phyloP scores from a whole-genome alignment of 1,284 basidiomycete genomes.

The Cutaneotrichosporon sp. region DNA sequence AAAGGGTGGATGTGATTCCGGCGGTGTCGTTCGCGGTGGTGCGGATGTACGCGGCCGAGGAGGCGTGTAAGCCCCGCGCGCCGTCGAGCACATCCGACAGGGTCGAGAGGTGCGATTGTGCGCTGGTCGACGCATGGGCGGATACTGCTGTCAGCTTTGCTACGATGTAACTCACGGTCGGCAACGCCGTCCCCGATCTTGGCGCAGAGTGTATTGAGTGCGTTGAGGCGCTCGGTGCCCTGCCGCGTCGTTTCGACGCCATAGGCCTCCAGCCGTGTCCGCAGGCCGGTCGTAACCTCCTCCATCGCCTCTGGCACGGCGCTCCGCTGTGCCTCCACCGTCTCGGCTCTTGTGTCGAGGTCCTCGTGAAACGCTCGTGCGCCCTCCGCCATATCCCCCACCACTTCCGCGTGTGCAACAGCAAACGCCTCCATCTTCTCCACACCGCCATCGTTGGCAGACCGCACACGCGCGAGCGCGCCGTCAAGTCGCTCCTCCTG shows the following conservation, averaged over 20 bases:
- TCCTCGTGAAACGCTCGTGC: neutral
- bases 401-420: neutral
- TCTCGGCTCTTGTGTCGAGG: neutral
- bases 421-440: conserved; percentile 11
- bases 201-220: conserved; percentile 33
- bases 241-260: conserved; percentile 28
- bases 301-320: conserved; percentile 29
- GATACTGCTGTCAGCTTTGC: conserved; percentile 9
- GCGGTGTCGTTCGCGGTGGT: conserved; percentile 22
- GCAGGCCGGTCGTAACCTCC: conserved; percentile 31
- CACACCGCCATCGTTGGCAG: conserved; percentile 59
- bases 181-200: conserved; percentile 26
- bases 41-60: conserved; percentile 1
- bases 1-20: conserved; percentile 26
- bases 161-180: conserved; percentile 27
- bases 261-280: conserved; percentile 30
- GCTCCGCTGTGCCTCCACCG: conserved; percentile 15
- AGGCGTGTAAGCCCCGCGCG: conserved; percentile 4
- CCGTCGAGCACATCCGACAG: conserved; percentile 16
- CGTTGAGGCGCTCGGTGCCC: conserved; percentile 29
- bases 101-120: neutral
- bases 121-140: neutral
- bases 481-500: conserved; percentile 68
- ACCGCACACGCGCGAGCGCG: conserved; percentile 60
- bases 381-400: neutral